phyloP scores from a whole-genome alignment of 2,329 filamentous ascomycete genomes.

The Fusarium sp. region DNA sequence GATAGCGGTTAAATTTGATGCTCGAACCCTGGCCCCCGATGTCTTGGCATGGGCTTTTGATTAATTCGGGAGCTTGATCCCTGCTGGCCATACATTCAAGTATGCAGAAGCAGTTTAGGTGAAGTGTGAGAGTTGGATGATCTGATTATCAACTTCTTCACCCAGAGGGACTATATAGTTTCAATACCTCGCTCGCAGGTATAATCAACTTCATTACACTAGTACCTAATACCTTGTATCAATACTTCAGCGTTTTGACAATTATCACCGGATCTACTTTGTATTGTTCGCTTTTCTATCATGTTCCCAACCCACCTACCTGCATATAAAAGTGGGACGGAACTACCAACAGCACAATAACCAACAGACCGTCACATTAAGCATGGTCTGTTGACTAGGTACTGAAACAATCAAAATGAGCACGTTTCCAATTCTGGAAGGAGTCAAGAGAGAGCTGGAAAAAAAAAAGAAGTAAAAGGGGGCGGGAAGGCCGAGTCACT shows the following conservation, averaged over 20 bases:
- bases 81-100: not conserved
- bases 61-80: not conserved
- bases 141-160: not conserved
- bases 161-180: rapidly evolving
- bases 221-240: too few relatives aligned
- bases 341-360: not conserved
- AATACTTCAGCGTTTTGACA: too few relatives aligned
- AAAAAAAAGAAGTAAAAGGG: not conserved
- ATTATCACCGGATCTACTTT: not conserved
- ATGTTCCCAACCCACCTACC: not conserved
- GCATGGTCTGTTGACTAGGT: rapidly evolving
- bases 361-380: not conserved
- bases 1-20: not conserved
- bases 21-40: rapidly evolving
- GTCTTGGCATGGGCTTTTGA: not conserved
- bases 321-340: not conserved
- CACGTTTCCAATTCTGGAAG: rapidly evolving
- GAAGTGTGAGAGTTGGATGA: not conserved
- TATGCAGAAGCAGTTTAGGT: not conserved
- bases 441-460: not conserved
- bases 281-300: not conserved
- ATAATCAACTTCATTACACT: not conserved
- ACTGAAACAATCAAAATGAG: not conserved
- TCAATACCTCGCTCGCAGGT: rapidly evolving
- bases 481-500: rapidly evolving